Percentiles rank a stretch among this genome's conserved stretches.
Conservation (phyloP, 345 rosid species). For the Syzygium grande region DNA sequence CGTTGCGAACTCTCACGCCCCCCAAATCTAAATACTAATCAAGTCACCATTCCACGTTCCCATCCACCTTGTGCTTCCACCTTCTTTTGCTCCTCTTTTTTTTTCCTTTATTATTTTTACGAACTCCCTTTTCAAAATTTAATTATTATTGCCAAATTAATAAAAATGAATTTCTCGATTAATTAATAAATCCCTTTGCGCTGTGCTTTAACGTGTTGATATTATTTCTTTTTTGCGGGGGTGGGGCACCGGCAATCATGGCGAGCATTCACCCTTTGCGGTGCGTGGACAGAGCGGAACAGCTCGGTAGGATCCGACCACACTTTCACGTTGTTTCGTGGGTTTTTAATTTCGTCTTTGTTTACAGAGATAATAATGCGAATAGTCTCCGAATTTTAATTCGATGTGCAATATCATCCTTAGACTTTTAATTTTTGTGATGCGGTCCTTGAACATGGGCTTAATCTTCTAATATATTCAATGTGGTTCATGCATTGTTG, state of each 20-base stretch:
- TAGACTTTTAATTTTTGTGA: neutral
- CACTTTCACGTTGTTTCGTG: neutral
- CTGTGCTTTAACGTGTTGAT: neutral
- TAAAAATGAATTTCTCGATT: neutral
- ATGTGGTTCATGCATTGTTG: fast-evolving
- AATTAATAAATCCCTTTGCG: neutral
- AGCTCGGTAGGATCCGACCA: neutral
- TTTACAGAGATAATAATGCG: neutral
- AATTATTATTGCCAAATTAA: neutral
- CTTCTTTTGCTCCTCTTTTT: neutral
- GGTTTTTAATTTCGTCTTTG: neutral
- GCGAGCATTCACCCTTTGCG: constrained; percentile 10
- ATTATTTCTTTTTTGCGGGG: neutral
- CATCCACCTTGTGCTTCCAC: neutral
- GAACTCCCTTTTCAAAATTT: neutral
- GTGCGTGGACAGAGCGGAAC: constrained; percentile 8
- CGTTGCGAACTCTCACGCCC: neutral
- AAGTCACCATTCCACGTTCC: neutral
- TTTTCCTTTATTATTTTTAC: neutral
- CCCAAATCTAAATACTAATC: neutral
- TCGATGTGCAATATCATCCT: neutral
- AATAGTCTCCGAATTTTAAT: neutral
- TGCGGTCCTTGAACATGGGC: fast-evolving
- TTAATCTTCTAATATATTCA: neutral
- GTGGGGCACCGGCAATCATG: constrained; percentile 9